phyloP scores from a whole-genome alignment of 1,284 basidiomycete species.

The Apiotrichum akiyoshidainum region DNA sequence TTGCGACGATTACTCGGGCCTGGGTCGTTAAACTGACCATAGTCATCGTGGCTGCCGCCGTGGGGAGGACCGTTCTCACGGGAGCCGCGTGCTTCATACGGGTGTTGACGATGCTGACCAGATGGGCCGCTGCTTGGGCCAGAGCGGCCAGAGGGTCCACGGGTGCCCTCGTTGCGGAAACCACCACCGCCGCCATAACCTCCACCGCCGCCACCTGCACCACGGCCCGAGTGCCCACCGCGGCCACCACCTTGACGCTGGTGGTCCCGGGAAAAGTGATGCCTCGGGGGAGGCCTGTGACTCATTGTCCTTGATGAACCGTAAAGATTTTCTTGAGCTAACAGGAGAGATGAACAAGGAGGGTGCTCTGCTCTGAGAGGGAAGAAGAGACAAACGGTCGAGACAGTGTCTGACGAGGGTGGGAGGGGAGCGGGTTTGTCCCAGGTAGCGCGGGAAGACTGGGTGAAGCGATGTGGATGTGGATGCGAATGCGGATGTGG shows the following conservation, averaged over 20 bases:
- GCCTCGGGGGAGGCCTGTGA: not conserved
- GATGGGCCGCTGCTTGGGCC: not conserved
- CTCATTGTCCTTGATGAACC: not conserved
- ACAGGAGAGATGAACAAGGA: not conserved
- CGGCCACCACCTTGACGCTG: conserved; percentile 4
- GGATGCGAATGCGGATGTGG: too few relatives aligned
- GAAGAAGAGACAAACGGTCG: not conserved
- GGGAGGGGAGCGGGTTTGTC: too few relatives aligned
- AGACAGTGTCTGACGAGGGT: too few relatives aligned
- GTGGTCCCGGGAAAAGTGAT: not conserved
- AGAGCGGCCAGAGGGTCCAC: not conserved
- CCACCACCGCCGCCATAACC: not conserved
- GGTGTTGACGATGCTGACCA: not conserved
- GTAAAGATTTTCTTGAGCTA: not conserved
- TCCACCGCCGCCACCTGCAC: not conserved
- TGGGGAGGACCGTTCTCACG: not conserved
- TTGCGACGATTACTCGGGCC: conserved; percentile 7
- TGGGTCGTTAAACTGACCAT: conserved; percentile 8
- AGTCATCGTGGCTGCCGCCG: conserved; percentile 5
- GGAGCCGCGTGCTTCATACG: not conserved
- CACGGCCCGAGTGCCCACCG: not conserved
- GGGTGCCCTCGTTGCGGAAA: not conserved
- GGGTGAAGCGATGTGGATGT: too few relatives aligned
- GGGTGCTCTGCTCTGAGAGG: not conserved
- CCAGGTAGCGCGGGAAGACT: too few relatives aligned